Conservation (phyloP, 495 filamentous ascomycete species). For the Viridothelium virens region DNA sequence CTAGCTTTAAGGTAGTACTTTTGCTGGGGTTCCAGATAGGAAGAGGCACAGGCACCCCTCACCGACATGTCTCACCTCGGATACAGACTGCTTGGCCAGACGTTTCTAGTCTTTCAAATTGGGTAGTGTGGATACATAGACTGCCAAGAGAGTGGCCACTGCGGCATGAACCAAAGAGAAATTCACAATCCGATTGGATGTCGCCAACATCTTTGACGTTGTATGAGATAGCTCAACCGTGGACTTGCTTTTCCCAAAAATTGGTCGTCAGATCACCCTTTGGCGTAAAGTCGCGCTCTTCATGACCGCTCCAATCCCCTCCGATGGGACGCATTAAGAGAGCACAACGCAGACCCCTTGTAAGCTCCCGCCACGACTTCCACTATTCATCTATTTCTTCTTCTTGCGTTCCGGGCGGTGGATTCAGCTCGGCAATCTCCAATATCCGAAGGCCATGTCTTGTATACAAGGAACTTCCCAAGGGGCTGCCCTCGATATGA, state of each 20-base stretch:
- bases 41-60: neutral
- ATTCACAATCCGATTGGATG: neutral
- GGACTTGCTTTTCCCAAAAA: neutral
- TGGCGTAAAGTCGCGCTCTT: neutral
- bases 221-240: neutral
- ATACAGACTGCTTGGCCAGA: neutral
- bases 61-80: neutral
- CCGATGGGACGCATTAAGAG: neutral
- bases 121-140: neutral
- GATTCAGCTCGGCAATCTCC: conserved; percentile 1
- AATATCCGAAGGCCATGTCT: neutral
- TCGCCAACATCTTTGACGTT: neutral
- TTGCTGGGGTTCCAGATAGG: neutral
- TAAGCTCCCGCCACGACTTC: neutral
- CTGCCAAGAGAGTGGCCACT: neutral
- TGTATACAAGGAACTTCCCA: conserved; percentile 3
- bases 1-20: neutral
- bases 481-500: neutral
- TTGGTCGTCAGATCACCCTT: neutral
- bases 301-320: conserved; percentile 1
- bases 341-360: neutral
- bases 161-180: no score
- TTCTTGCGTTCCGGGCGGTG: neutral
- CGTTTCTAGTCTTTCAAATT: neutral
- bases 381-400: neutral